Conservation (phyloP, 225 moss, liverwort and hornwort species). For the Thuidium tamariscinum region DNA sequence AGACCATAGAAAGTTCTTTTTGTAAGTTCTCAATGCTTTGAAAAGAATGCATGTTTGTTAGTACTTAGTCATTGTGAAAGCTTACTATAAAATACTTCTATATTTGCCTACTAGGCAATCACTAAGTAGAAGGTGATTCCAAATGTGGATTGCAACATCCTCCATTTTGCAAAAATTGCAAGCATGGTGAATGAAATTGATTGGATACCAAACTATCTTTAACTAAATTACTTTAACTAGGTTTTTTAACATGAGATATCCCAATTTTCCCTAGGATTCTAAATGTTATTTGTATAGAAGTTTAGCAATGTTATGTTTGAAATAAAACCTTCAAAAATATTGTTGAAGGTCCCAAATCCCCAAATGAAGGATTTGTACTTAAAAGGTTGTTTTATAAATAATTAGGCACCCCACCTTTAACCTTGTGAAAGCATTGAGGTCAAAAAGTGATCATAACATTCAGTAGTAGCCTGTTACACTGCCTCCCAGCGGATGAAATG, state of each 20-base stretch:
- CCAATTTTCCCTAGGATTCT: rapidly evolving
- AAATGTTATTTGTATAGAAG: too few species aligned
- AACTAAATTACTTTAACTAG: neutral
- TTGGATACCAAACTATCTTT: rapidly evolving
- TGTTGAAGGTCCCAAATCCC: neutral
- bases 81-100: too few species aligned
- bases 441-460: too few species aligned
- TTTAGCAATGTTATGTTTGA: neutral
- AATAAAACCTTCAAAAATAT: neutral
- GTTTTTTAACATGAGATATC: too few species aligned
- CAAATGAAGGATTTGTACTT: too few species aligned
- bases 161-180: neutral
- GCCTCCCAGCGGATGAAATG: too few species aligned
- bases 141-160: neutral
- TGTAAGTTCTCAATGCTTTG: rapidly evolving
- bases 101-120: rapidly evolving
- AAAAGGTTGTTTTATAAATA: too few species aligned
- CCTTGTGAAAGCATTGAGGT: too few species aligned
- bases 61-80: rapidly evolving
- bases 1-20: rapidly evolving
- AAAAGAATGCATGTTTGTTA: rapidly evolving
- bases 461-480: too few species aligned
- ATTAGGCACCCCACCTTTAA: too few species aligned
- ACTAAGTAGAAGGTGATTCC: rapidly evolving
- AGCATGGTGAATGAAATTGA: rapidly evolving